Percentiles rank a stretch among this genome's conserved stretches.
Conservation (phyloP, 2,329 filamentous ascomycete genomes). For the Colletotrichum spaethianum region DNA sequence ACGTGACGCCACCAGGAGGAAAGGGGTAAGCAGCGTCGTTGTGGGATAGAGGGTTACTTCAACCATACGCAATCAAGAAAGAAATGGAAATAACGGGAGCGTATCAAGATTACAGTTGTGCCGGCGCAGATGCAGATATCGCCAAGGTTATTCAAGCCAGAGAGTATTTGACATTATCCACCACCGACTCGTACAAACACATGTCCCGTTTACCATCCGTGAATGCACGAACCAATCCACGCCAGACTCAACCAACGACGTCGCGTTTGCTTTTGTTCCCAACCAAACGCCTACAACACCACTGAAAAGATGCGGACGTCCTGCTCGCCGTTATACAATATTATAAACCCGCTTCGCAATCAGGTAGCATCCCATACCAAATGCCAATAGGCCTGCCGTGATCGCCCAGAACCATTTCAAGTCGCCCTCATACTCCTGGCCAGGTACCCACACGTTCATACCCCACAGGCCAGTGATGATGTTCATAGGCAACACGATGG, state of each 20-base stretch:
- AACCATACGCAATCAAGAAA: neutral
- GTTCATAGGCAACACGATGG: conserved; percentile 98
- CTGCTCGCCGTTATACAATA: conserved; percentile 72
- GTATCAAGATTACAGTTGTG: no score
- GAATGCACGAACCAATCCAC: conserved; percentile 28
- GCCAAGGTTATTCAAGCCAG: neutral
- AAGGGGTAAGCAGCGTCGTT: neutral
- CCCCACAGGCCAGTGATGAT: conserved; percentile 99
- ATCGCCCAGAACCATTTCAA: conserved; percentile 82
- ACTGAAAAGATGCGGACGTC: neutral
- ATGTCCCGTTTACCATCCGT: conserved; percentile 39
- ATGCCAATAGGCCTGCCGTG: conserved; percentile 81
- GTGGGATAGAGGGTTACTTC: neutral
- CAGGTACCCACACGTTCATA: conserved; percentile 98
- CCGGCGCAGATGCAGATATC: neutral
- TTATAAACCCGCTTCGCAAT: conserved; percentile 88
- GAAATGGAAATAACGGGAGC: neutral
- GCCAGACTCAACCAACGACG: neutral
- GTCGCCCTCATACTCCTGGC: conserved; percentile 84
- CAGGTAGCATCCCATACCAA: conserved; percentile 84
- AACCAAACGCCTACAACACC: conserved; percentile 3
- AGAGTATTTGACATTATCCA: conserved; percentile 27
- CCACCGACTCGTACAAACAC: conserved; percentile 17
- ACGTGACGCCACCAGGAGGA: no score
- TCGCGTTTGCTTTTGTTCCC: conserved; percentile 24